phyloP scores from a whole-genome alignment of 371 early-diverging fungal species.

The Haplosporangium sp. region DNA sequence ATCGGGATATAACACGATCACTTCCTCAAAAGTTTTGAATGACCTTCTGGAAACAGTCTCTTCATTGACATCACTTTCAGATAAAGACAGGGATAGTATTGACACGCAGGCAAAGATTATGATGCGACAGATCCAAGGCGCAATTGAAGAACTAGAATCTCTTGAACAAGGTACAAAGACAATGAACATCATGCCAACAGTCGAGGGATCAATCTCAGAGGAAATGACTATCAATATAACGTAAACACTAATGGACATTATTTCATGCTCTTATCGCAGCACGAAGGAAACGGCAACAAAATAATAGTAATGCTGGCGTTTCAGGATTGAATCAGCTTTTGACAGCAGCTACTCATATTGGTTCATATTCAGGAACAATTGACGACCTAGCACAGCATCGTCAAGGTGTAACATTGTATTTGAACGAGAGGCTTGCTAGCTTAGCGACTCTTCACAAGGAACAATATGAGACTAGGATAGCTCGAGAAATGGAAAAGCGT shows the following conservation, averaged over 20 bases:
- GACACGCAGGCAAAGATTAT: slow-evolving; percentile 51
- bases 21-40: slow-evolving; percentile 43
- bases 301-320: not conserved
- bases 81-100: slow-evolving; percentile 53
- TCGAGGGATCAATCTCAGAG: not conserved
- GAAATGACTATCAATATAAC: not conserved
- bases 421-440: slow-evolving; percentile 47
- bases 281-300: slow-evolving; percentile 34
- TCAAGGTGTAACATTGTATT: slow-evolving; percentile 43
- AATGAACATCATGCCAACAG: not conserved
- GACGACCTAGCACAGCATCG: slow-evolving; percentile 50
- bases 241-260: not conserved
- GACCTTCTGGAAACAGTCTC: slow-evolving; percentile 45
- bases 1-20: not conserved
- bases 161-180: slow-evolving; percentile 43
- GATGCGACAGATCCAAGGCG: slow-evolving; percentile 55
- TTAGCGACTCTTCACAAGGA: slow-evolving; percentile 53
- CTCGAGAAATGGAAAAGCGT: slow-evolving; percentile 51
- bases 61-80: slow-evolving; percentile 36
- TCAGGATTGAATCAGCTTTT: slow-evolving; percentile 39
- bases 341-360: slow-evolving; percentile 9
- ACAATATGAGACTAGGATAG: slow-evolving; percentile 50
- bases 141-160: slow-evolving; percentile 49
- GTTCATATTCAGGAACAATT: slow-evolving; percentile 15
- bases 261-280: slow-evolving; percentile 5